A percentile compares a stretch with the other conserved stretches of the same genome.
These are phyloP conservation scores for Lyophyllum atratum DNA, from an alignment of 768 basidiomycete genomes.

Conservation along the genomic window DNA sequence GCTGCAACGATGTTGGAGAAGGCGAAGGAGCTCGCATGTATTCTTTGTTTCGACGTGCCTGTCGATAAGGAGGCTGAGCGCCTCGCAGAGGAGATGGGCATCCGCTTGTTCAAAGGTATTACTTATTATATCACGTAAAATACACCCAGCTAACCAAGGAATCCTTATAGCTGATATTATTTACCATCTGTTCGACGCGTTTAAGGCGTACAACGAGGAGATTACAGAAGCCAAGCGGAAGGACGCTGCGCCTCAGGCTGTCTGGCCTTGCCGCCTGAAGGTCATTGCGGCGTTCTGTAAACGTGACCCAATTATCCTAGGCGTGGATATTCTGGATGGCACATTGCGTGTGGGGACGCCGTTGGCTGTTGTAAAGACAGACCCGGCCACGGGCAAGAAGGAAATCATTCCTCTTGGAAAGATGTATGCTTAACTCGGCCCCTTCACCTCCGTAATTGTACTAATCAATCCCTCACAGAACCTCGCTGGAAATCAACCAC, in stretches of 20 bases:
- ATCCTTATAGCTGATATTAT: conserved; percentile 85
- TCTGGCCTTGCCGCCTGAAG: conserved; percentile 96
- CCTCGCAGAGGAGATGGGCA: conserved; percentile 91
- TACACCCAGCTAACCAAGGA: neutral
- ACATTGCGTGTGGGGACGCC: conserved; percentile 91
- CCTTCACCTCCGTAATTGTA: neutral
- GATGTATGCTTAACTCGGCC: conserved; percentile 59
- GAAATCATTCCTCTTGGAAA: conserved; percentile 92
- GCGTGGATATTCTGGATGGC: conserved; percentile 95
- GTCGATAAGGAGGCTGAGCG: conserved; percentile 93
- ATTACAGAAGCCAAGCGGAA: conserved; percentile 89
- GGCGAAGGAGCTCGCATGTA: conserved; percentile 91
- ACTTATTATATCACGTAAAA: neutral
- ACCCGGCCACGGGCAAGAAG: conserved; percentile 84
- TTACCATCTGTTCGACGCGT: conserved; percentile 96
- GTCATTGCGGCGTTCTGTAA: conserved; percentile 94
- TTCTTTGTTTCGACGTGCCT: conserved; percentile 94
- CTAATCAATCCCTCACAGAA: conserved; percentile 46
- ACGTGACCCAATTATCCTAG: conserved; percentile 96
- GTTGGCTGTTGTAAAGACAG: conserved; percentile 91
- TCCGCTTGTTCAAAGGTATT: conserved; percentile 90
- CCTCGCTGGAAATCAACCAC: conserved; percentile 97
- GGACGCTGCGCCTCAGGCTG: conserved; percentile 92
- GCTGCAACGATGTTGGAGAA: conserved; percentile 93
- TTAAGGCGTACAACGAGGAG: conserved; percentile 91